A percentile compares a stretch with the other conserved stretches of the same genome.
Evolutionary conservation across 352 stramenopile species (phyloP).

Genomic region (Globisporangium cystogenes): DNA sequence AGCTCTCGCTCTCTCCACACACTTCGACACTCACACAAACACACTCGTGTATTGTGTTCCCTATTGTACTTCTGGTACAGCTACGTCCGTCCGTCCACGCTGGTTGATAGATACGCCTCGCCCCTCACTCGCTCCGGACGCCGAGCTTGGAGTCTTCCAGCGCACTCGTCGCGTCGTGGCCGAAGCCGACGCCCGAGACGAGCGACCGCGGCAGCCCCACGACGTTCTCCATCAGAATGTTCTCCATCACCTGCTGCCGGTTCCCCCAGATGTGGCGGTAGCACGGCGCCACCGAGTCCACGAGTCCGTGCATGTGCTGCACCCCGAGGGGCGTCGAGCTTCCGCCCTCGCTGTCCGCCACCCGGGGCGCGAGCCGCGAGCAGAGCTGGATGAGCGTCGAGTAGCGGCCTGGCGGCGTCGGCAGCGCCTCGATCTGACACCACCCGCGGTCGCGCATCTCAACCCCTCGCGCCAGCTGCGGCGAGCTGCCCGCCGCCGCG

Average conservation of each 20-base stretch:
- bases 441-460: slow-evolving; percentile 47
- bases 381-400: slow-evolving; percentile 54
- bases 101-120: no score
- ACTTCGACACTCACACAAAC: no score
- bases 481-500: slow-evolving; percentile 9
- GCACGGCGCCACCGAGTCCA: slow-evolving; percentile 33
- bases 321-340: slow-evolving; percentile 23
- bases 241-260: slow-evolving; percentile 41
- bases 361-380: slow-evolving; percentile 34
- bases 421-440: slow-evolving; percentile 35
- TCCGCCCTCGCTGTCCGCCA: slow-evolving; percentile 20
- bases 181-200: not conserved
- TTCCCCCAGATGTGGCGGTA: slow-evolving; percentile 42
- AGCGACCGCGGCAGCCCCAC: slow-evolving; percentile 14
- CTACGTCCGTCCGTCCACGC: no score
- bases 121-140: not conserved
- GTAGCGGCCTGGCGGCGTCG: slow-evolving; percentile 9
- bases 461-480: slow-evolving; percentile 18
- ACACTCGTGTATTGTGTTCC: no score
- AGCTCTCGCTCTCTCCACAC: no score
- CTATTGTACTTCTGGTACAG: not conserved
- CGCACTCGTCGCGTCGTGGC: not conserved
- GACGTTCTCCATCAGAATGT: slow-evolving; percentile 40
- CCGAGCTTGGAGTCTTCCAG: not conserved
- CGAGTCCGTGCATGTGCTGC: slow-evolving; percentile 39